phyloP scores from a whole-genome alignment of 257 asterid species.

The Nicotiana tabacum region DNA sequence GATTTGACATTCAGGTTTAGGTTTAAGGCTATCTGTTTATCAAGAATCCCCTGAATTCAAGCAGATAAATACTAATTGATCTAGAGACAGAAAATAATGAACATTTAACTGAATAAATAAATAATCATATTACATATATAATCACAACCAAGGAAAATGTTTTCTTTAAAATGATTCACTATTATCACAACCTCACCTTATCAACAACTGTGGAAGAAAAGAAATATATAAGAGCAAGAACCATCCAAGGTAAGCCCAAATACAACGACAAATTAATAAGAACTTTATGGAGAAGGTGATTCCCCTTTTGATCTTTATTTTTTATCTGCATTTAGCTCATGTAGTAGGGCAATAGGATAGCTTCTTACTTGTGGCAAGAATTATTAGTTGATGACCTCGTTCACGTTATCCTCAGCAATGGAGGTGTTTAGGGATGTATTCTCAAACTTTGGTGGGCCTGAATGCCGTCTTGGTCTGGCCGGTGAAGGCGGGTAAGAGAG shows the following conservation, averaged over 20 bases:
- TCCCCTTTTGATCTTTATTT: background rate
- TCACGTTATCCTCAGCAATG: conserved; percentile 21
- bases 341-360: conserved; percentile 1
- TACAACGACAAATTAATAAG: background rate
- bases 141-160: conserved; percentile 2
- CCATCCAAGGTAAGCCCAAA: background rate
- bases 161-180: conserved; percentile 15
- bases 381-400: conserved; percentile 28
- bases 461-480: conserved; percentile 48
- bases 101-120: conserved; percentile 2
- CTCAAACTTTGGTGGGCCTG: conserved; percentile 45
- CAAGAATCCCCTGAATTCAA: background rate
- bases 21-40: background rate
- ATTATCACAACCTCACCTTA: conserved; percentile 11
- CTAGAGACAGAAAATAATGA: background rate
- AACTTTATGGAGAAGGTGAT: background rate
- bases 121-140: background rate
- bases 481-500: conserved; percentile 57
- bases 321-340: background rate
- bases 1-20: background rate
- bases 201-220: background rate
- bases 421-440: conserved; percentile 21
- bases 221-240: background rate
- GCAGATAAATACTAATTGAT: background rate
- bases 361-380: background rate